phyloP scores from a whole-genome alignment of 495 filamentous ascomycete species.

The Tuber melanosporum region DNA sequence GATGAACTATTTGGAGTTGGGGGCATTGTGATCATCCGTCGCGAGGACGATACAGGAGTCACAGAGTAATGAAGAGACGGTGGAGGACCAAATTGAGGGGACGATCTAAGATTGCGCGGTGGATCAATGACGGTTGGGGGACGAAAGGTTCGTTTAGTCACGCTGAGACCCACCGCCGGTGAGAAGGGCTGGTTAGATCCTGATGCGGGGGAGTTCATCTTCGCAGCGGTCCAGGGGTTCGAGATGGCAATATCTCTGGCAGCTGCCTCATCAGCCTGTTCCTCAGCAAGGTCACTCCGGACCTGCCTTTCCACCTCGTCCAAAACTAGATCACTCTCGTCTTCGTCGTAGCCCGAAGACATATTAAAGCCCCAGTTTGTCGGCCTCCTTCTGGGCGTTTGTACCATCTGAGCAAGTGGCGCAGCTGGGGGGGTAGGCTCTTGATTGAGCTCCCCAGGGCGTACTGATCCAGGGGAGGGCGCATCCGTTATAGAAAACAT shows the following conservation, averaged over 20 bases:
- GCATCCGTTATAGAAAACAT: neutral
- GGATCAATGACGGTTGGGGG: constrained; percentile 9
- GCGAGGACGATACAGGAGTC: constrained; percentile 4
- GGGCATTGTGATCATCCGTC: neutral
- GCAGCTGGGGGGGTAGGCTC: constrained; percentile 4
- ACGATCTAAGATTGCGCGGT: neutral
- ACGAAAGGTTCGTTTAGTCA: constrained; percentile 11
- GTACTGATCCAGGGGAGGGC: neutral
- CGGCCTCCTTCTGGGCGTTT: constrained; percentile 18
- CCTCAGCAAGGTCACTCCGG: constrained; percentile 15
- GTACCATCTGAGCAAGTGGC: neutral
- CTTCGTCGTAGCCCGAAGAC: constrained; percentile 42
- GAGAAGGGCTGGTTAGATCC: constrained; percentile 17
- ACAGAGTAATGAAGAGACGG: neutral
- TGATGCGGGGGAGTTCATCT: constrained; percentile 49
- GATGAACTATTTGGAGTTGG: constrained; percentile 18
- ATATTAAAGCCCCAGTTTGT: constrained; percentile 44
- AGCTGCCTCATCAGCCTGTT: constrained; percentile 20
- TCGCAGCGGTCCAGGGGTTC: constrained; percentile 59
- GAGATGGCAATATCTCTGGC: constrained; percentile 42
- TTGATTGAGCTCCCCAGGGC: constrained; percentile 4
- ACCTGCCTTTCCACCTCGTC: neutral
- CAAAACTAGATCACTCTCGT: constrained; percentile 22
- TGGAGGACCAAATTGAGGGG: neutral
- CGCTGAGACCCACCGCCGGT: neutral